These are phyloP conservation scores for Globisporangium sylvaticum DNA, from an alignment of 352 stramenopile genomes.

Conservation along the genomic window DNA sequence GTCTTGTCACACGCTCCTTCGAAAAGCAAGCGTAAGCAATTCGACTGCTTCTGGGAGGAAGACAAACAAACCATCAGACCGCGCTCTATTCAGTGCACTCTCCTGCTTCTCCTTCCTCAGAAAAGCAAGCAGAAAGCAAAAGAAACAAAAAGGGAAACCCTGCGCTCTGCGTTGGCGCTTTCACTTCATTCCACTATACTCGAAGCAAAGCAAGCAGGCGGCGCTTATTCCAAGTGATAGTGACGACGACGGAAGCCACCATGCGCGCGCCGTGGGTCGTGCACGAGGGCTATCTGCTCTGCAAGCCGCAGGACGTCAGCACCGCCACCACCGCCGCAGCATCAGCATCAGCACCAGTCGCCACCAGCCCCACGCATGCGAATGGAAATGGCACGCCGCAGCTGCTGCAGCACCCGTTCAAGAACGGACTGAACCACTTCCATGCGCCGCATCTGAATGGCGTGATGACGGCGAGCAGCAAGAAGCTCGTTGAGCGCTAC, in stretches of 20 bases:
- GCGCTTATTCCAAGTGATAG: too few species aligned
- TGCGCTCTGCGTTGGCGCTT: not conserved
- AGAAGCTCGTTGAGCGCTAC: conserved; percentile 43
- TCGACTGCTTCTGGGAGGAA: too few species aligned
- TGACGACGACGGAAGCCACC: not conserved
- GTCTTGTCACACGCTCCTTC: conserved; percentile 9
- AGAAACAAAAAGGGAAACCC: not conserved
- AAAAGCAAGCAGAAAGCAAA: not conserved
- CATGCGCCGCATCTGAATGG: conserved; percentile 3
- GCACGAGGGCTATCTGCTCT: conserved; percentile 53
- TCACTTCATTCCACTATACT: conserved; percentile 6
- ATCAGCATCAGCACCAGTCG: conserved; percentile 5
- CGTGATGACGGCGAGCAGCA: not conserved
- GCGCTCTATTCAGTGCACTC: conserved; percentile 4
- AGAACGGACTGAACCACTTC: conserved; percentile 7
- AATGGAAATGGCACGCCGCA: not conserved
- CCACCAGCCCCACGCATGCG: not conserved
- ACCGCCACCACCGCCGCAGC: not conserved
- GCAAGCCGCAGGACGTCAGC: conserved; percentile 23
- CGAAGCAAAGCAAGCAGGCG: conserved; percentile 1
- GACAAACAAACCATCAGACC: not conserved
- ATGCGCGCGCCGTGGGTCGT: conserved; percentile 57
- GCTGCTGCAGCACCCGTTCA: conserved; percentile 6
- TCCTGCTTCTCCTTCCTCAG: conserved; percentile 1
- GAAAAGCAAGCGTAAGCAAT: conserved; percentile 1